These are phyloP conservation scores for Aspergillus japonicus DNA, from an alignment of 2,329 filamentous ascomycete species.

Conservation along the genomic window DNA sequence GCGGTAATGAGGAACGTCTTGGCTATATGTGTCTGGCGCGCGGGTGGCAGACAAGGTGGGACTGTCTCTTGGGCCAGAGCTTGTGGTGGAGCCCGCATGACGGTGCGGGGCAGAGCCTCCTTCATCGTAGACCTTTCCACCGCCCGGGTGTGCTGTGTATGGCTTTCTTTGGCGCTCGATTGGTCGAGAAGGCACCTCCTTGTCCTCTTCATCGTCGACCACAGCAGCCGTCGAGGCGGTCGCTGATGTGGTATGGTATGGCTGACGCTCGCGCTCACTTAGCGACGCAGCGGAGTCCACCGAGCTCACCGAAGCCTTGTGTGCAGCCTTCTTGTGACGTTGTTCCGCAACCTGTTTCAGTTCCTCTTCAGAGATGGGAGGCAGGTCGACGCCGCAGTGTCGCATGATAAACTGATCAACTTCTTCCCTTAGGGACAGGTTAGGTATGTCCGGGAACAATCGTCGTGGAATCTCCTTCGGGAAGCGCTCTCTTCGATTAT, in stretches of 20 bases:
- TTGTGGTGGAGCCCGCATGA: constrained; percentile 27
- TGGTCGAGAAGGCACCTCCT: constrained; percentile 46
- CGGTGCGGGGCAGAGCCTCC: constrained; percentile 15
- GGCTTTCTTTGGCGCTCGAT: constrained; percentile 67
- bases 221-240: constrained; percentile 34
- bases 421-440: constrained; percentile 58
- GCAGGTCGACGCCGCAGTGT: constrained; percentile 50
- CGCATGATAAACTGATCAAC: constrained; percentile 61
- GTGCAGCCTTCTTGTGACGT: constrained; percentile 26
- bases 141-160: constrained; percentile 59
- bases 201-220: constrained; percentile 43
- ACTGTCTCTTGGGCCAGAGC: constrained; percentile 55
- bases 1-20: constrained; percentile 26
- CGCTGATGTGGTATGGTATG: constrained; percentile 36
- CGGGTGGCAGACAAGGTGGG: constrained; percentile 58
- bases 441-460: constrained; percentile 63
- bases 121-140: constrained; percentile 58
- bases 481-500: constrained; percentile 68
- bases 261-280: constrained; percentile 41
- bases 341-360: constrained; percentile 32
- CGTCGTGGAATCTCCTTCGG: constrained; percentile 75
- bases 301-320: constrained; percentile 12
- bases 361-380: constrained; percentile 39
- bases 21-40: constrained; percentile 53
- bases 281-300: constrained; percentile 25